These are phyloP conservation scores for Eutrema heterophyllum DNA, from an alignment of 345 rosid genomes.

Conservation along the genomic window DNA sequence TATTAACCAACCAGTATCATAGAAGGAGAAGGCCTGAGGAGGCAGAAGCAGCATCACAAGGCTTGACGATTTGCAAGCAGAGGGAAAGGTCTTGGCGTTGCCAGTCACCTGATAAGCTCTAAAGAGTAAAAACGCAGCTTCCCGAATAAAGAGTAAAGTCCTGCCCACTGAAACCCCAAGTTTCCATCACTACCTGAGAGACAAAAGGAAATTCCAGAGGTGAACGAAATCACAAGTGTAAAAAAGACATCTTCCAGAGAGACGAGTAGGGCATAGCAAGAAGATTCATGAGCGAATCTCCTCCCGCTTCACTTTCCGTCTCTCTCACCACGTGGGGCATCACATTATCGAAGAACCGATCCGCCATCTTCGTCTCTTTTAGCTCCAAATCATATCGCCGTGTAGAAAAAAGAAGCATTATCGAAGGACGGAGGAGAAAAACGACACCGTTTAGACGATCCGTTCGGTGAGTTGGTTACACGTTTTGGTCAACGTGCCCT, in stretches of 20 bases:
- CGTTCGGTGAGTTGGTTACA: conserved; percentile 33
- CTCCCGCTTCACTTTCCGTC: conserved; percentile 9
- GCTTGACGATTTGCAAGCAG: conserved; percentile 45
- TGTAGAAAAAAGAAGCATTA: neutral
- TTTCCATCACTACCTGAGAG: conserved; percentile 47
- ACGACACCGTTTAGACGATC: neutral
- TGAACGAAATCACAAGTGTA: too few relatives aligned
- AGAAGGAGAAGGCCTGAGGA: conserved; percentile 22
- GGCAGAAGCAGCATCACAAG: conserved; percentile 53
- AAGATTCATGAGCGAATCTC: conserved; percentile 54
- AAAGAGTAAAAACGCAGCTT: conserved; percentile 49
- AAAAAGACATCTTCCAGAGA: conserved; percentile 28
- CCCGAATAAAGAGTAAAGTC: conserved; percentile 55
- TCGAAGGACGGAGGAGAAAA: neutral
- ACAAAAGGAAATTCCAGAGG: neutral
- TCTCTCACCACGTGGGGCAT: conserved; percentile 54
- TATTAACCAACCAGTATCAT: neutral
- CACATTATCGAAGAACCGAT: conserved; percentile 58
- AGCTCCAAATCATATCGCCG: too few relatives aligned
- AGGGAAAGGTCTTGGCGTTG: conserved; percentile 44
- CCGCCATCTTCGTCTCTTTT: conserved; percentile 42
- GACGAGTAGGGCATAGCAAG: conserved; percentile 57
- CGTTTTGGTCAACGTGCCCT: conserved; percentile 29
- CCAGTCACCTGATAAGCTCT: conserved; percentile 41
- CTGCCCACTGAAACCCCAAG: conserved; percentile 48